These are phyloP conservation scores for Ciborinia camelliae DNA, from an alignment of 2,329 filamentous ascomycete species.

Conservation along the genomic window DNA sequence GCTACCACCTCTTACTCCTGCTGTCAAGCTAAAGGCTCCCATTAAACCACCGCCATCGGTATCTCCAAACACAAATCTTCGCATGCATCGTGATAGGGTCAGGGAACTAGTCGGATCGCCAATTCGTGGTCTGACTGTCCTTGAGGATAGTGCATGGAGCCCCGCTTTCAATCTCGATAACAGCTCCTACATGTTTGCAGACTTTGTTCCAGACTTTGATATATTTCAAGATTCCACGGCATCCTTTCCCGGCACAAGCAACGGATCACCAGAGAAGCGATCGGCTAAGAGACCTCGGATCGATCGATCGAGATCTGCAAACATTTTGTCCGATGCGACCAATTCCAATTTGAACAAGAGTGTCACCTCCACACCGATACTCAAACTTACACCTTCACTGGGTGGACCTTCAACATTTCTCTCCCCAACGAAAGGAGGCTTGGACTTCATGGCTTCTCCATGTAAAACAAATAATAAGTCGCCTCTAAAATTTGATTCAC, in stretches of 20 bases:
- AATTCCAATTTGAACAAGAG: constrained; percentile 48
- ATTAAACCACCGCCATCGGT: constrained; percentile 62
- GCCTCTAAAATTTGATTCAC: constrained; percentile 31
- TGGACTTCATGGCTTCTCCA: constrained; percentile 46
- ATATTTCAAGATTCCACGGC: constrained; percentile 50
- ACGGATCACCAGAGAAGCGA: constrained; percentile 65
- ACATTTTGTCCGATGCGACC: constrained; percentile 56
- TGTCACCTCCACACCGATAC: constrained; percentile 48
- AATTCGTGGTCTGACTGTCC: constrained; percentile 51
- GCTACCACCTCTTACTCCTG: constrained; percentile 76
- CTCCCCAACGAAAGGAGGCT: constrained; percentile 56
- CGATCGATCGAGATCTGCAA: constrained; percentile 61
- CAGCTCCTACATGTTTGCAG: constrained; percentile 48
- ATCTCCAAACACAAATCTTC: constrained; percentile 89
- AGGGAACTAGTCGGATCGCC: constrained; percentile 79
- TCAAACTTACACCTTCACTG: constrained; percentile 45
- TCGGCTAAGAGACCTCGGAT: constrained; percentile 56
- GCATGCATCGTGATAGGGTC: constrained; percentile 81
- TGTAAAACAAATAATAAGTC: constrained; percentile 45
- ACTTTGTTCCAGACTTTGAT: constrained; percentile 55
- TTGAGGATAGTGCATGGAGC: constrained; percentile 58
- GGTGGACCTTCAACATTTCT: constrained; percentile 42
- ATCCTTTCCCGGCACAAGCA: constrained; percentile 46
- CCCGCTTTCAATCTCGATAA: constrained; percentile 64
- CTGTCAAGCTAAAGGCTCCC: constrained; percentile 72